Conservation (phyloP, 768 basidiomycete species). For the Lanmaoa pseudosensibilis region DNA sequence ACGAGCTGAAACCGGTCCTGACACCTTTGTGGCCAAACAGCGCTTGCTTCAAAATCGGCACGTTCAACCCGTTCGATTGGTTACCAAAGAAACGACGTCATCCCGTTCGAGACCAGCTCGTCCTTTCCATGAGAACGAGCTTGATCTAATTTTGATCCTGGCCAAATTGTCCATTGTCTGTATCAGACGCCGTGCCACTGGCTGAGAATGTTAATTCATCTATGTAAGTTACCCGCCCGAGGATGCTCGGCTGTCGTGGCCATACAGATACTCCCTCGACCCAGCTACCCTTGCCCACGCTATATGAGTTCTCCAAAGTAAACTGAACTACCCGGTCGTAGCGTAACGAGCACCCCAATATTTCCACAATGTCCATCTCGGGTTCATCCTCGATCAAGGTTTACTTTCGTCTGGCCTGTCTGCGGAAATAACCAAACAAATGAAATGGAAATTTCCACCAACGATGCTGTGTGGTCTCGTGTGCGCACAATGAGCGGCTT, state of each 20-base stretch:
- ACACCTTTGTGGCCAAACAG: no score
- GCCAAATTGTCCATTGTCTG: neutral
- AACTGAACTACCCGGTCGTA: neutral
- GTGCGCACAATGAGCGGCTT: slow-evolving; percentile 4
- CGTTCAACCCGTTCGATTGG: slow-evolving; percentile 10
- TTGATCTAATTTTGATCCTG: slow-evolving; percentile 10
- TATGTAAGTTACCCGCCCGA: neutral
- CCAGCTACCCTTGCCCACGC: slow-evolving; percentile 1
- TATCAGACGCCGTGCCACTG: neutral
- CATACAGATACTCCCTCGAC: neutral
- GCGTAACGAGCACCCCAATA: slow-evolving; percentile 23
- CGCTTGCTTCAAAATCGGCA: neutral
- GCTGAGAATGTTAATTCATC: neutral
- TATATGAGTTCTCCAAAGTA: neutral
- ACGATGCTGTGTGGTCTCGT: slow-evolving; percentile 7
- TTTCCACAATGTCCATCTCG: neutral
- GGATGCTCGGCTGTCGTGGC: neutral
- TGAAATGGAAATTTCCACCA: slow-evolving; percentile 9
- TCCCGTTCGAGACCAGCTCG: slow-evolving; percentile 3
- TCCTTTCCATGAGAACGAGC: slow-evolving; percentile 12
- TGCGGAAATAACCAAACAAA: slow-evolving; percentile 28
- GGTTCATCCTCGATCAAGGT: neutral
- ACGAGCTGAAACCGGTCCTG: slow-evolving; percentile 13
- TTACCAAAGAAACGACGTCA: slow-evolving; percentile 30
- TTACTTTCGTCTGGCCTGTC: neutral